Conservation (phyloP, 2,329 filamentous ascomycete genomes). For the Fusarium sp. region DNA sequence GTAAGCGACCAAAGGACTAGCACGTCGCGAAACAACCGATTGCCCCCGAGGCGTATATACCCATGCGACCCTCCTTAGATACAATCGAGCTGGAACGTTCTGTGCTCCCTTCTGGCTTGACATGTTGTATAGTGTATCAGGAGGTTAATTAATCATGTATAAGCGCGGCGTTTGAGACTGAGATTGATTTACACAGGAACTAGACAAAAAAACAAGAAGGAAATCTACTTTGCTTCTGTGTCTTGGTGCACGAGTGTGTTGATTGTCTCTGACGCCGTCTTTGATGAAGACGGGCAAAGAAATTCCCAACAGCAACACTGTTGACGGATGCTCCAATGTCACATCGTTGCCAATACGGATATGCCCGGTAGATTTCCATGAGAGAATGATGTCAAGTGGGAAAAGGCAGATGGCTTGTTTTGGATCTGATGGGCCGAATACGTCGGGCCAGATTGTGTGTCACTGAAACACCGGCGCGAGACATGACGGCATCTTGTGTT, state of each 20-base stretch:
- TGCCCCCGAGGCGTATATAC: slow-evolving; percentile 41
- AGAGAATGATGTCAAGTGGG: slow-evolving; percentile 22
- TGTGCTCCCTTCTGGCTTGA: slow-evolving; percentile 29
- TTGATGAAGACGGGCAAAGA: neutral
- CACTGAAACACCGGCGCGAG: slow-evolving; percentile 33
- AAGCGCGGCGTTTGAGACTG: slow-evolving; percentile 51
- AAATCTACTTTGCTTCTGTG: slow-evolving; percentile 32
- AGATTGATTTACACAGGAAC: slow-evolving; percentile 43
- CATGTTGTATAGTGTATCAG: slow-evolving; percentile 28
- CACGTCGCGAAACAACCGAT: slow-evolving; percentile 25
- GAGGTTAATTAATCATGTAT: slow-evolving; percentile 45
- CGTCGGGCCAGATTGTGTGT: slow-evolving; percentile 12
- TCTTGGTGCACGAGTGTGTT: slow-evolving; percentile 18
- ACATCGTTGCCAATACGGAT: neutral
- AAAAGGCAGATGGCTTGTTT: slow-evolving; percentile 4
- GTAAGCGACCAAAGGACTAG: slow-evolving; percentile 47
- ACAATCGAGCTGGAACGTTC: slow-evolving; percentile 37
- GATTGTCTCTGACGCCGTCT: slow-evolving; percentile 8
- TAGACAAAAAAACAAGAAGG: slow-evolving; percentile 42
- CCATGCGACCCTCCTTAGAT: slow-evolving; percentile 35
- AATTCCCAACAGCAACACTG: neutral
- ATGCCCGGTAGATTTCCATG: neutral
- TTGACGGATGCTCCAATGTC: slow-evolving; percentile 7
- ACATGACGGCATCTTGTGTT: slow-evolving; percentile 35
- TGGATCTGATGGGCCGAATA: slow-evolving; percentile 5